Evolutionary conservation across 139 green algal genomes (phyloP).

Genomic region (Mesotaenium endlicherianum): DNA sequence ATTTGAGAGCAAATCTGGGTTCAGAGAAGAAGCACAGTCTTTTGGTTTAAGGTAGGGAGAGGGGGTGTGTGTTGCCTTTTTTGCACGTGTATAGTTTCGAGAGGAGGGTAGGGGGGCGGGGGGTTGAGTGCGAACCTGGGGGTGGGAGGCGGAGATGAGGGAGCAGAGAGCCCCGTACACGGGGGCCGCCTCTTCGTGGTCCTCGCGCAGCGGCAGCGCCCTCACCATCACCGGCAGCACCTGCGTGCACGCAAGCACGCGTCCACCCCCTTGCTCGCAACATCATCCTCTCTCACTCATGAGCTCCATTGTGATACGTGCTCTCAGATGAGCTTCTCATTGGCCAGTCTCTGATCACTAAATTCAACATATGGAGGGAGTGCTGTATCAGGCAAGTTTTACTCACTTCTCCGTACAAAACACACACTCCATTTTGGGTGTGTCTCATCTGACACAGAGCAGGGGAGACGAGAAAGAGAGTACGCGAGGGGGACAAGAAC

Average conservation of each 20-base stretch:
- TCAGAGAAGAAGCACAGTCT: slow-evolving; percentile 8
- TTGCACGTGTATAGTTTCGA: background rate
- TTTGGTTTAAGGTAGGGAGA: background rate
- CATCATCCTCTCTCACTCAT: slow-evolving; percentile 2
- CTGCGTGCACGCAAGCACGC: slow-evolving; percentile 33
- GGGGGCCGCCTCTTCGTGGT: slow-evolving; percentile 39
- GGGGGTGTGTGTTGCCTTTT: background rate
- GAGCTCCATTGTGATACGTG: background rate
- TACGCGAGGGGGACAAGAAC: background rate
- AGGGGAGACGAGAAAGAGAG: background rate
- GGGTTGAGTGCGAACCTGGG: slow-evolving; percentile 7
- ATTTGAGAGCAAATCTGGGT: background rate
- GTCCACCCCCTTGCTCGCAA: background rate
- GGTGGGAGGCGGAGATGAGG: slow-evolving; percentile 1
- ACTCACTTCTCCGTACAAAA: background rate
- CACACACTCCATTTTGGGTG: background rate
- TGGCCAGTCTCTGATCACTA: background rate
- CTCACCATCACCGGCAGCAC: slow-evolving; percentile 64
- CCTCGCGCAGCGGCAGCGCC: slow-evolving; percentile 57
- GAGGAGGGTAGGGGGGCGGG: background rate
- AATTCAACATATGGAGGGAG: background rate
- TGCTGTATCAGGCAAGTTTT: background rate
- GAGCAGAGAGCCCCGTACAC: slow-evolving; percentile 41
- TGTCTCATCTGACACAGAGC: background rate
- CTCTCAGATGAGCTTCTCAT: background rate